Evolutionary conservation across 768 basidiomycete genomes (phyloP), one percentile per base, ranked within the genome.

Genomic region (Ramaria rubella): DNA sequence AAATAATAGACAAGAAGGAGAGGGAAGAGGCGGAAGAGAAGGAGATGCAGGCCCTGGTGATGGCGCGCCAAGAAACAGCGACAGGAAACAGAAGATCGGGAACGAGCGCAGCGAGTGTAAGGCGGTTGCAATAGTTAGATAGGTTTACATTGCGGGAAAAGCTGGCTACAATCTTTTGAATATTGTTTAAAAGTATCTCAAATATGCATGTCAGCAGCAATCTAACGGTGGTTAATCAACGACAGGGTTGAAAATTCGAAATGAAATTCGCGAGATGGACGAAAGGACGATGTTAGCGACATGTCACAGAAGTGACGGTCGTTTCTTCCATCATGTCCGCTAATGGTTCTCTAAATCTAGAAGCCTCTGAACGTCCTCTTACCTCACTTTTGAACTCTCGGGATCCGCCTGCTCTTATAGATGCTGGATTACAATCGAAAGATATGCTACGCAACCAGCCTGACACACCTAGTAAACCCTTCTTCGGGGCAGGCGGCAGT

Each of bases 1-100:
- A 70, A 34, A 69, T 94, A 59, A 75, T 80, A 19, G 65, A 69
- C 63, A 76, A 78, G 58, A 70, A 65, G 17, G 70, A 77, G 61
- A 70, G 53, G 56, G 73, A 75, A 51, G 64, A 57, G 56, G 69
- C 73, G 5, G 60, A 61, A 48, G 59, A 58, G 53, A 59, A 59
- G 24, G 51, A 21, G 38, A 43, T 57, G 44, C 61, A 58, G 23
- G 34, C 33, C 40, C 21, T 48, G 58, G 42, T 49, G 53, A 52
- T 27, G 43, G 58, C 50, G 29, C 55, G 48, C 26, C 17, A 59
- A 33, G 54, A 42, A 34, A 21, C 31, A 55, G 44, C 43, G 24
- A 8, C 58, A 58, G 52, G 61, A 60, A 60, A 59, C 56, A 62
- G 63, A 58, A 62, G 45, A 52, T 49, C 33, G 42, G 1, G 17